Conservation (phyloP, 2,329 filamentous ascomycete genomes). For the Arthrobotrys conoides region DNA sequence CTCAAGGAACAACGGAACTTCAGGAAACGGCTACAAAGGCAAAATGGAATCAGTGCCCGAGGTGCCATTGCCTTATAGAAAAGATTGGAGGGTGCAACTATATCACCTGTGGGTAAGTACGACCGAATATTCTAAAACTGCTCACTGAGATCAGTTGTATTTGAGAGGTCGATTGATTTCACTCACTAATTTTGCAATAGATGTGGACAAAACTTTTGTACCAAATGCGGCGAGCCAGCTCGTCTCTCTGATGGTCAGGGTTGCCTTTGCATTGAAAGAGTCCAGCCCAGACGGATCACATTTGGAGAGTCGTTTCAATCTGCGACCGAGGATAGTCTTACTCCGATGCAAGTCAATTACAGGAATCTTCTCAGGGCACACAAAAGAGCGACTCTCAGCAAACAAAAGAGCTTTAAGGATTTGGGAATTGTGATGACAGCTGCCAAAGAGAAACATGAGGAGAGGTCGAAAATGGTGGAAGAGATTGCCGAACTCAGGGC, state of each 20-base stretch:
- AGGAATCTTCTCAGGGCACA: background rate
- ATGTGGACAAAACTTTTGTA: conserved; percentile 26
- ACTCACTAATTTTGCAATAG: background rate
- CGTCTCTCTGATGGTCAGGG: background rate
- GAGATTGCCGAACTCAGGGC: background rate
- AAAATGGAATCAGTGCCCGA: conserved; percentile 30
- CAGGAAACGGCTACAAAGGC: background rate
- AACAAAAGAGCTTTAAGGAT: background rate
- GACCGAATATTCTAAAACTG: background rate
- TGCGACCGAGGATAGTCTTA: background rate
- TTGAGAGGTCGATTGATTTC: background rate
- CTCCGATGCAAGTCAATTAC: background rate
- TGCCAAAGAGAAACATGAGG: background rate
- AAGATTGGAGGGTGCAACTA: conserved; percentile 42
- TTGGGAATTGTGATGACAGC: background rate
- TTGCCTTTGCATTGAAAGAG: background rate
- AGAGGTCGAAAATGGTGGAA: background rate
- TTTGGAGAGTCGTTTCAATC: conserved; percentile 12
- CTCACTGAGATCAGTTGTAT: background rate
- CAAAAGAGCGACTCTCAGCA: background rate
- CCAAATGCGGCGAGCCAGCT: background rate
- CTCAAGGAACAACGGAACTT: conserved; percentile 15
- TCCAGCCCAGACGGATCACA: background rate
- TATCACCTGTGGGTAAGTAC: conserved; percentile 31
- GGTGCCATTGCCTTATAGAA: conserved; percentile 16